Base-by-base conservation (phyloP, 108 stramenopile species). In the Nitzschia sp. region DNA sequence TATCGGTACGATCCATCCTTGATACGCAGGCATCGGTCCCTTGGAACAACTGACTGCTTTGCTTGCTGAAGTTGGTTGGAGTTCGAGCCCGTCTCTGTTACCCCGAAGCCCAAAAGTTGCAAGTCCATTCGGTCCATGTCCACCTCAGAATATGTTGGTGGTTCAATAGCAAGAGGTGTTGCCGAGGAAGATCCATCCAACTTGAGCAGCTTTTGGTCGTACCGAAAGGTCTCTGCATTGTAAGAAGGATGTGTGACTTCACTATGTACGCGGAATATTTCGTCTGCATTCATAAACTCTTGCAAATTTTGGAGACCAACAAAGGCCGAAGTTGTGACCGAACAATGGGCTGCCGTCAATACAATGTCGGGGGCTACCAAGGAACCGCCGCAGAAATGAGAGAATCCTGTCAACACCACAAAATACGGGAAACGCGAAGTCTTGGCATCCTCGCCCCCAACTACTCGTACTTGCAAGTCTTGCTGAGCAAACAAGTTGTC, bases 321-420 rank as follows among this genome's bases (percentile, higher is more conserved):
- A 48, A 48, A 48, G 46, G 46, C 46, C 14, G 46, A 48, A 5
- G 14, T 17, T 3, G 17, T 48, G 46, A 48, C 46, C 3, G 46
- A 17, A 22, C 67, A 68, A 29, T 68, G 67, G 22, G 55, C 55
- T 20, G 67, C 67, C 6, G 55, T 68, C 20, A 68, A 39, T 8
- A 68, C 41, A 1, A 68, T 21, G 22, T 68, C 67, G 9, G 54
- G 42, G 0, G 24, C 34, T 10, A 68, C 21, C 54, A 68, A 22
- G 25, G 53, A 39, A 1, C 54, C 67, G 0, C 67, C 67, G 19
- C 67, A 68, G 7, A 55, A 12, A 22, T 15, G 22, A 10, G 40
- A 25, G 21, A 5, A 12, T 15, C 48, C 67, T n/a, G 22, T 14
- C 12, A 68, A 40, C 0, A n/a, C 19, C 9, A 57, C 67, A 15